Base-by-base conservation (phyloP, 495 filamentous ascomycete species). In the Aspergillus bertholletiae region DNA sequence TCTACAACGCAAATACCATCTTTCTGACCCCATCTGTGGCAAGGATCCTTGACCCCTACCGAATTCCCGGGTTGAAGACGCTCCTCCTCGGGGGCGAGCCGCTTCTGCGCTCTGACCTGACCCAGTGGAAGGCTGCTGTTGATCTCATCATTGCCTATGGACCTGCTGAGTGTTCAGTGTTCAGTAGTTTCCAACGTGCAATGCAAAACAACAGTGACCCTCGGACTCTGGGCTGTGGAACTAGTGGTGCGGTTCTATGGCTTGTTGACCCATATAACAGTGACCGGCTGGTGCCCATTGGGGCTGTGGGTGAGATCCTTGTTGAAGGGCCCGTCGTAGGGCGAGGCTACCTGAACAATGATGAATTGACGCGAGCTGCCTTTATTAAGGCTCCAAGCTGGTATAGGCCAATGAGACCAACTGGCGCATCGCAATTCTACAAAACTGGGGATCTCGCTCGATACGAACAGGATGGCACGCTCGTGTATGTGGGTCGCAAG, bases 251-350 rank as follows among this genome's bases (percentile, higher is more conserved):
- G 9, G 35, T 58, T 5, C 61, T 57, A 7, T 77, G 73, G 70
- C 53, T 80, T n/a, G 63, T 70, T 17, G 69, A 78, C 35, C 61
- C 68, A 13, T 54, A 68, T 1, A 52, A 73, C 26, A 62, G 68
- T 23, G 51, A 75, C 7, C 58, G 53, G 8, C 63, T 75, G 9
- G 55, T 63, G 8, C 73, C 75, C 12, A 59, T 79, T 20, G 78
- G 78, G 9, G 58, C 60, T 9, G 58, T 72, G 12, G 77, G 77
- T 7, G 77, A 80, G 53, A 54, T 80, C 11, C 53, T 75, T 11
- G 55, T 80, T 17, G 67, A 76, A 52, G 75, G 77, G 0, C 69
- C 69, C 17, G 63, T 66, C 4, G 54, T 80, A 13, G 75, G 64
- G 7, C 53, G 61, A 21, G 72, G 71, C 6, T 80, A 80, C 57